Percentiles rank a stretch among this genome's conserved stretches.
Evolutionary conservation across 768 basidiomycete genomes (phyloP).

Genomic region (Saitozyma podzolica): DNA sequence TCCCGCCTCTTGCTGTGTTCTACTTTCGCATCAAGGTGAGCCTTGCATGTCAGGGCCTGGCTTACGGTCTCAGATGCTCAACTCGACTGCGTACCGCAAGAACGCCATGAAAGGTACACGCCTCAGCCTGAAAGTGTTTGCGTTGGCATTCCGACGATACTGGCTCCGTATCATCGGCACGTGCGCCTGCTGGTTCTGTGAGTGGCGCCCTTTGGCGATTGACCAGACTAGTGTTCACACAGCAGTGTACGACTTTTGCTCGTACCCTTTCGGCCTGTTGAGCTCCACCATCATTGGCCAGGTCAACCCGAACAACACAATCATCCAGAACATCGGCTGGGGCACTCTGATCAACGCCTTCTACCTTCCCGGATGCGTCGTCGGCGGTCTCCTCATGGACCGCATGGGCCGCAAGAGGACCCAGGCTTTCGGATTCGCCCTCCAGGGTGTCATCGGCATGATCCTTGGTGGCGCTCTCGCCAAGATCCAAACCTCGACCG

Average conservation of each 20-base stretch:
- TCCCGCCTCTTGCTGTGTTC: slow-evolving; percentile 68
- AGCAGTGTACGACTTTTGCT: slow-evolving; percentile 64
- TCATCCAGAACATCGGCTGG: slow-evolving; percentile 59
- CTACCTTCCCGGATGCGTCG: slow-evolving; percentile 59
- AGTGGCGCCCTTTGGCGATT: not conserved
- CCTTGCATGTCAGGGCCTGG: too few relatives aligned
- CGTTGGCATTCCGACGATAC: slow-evolving; percentile 60
- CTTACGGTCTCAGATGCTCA: too few relatives aligned
- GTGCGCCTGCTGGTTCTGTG: not conserved
- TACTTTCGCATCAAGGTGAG: slow-evolving; percentile 43
- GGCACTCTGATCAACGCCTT: slow-evolving; percentile 21
- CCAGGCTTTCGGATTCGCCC: not conserved
- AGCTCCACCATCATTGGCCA: slow-evolving; percentile 64
- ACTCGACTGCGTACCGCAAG: too few relatives aligned
- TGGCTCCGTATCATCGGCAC: slow-evolving; percentile 53
- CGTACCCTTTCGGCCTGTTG: slow-evolving; percentile 70
- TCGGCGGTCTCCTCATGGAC: slow-evolving; percentile 26
- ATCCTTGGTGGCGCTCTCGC: not conserved
- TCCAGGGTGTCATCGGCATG: not conserved
- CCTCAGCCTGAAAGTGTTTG: too few relatives aligned
- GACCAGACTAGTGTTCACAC: not conserved
- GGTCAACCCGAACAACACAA: slow-evolving; percentile 59
- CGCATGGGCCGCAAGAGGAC: not conserved
- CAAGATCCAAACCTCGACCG: not conserved
- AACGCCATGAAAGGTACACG: too few relatives aligned